Evolutionary conservation across 176 grass and related monocot species (phyloP), one percentile per base, ranked within the genome.

Genomic region (Raddia distichophylla): DNA sequence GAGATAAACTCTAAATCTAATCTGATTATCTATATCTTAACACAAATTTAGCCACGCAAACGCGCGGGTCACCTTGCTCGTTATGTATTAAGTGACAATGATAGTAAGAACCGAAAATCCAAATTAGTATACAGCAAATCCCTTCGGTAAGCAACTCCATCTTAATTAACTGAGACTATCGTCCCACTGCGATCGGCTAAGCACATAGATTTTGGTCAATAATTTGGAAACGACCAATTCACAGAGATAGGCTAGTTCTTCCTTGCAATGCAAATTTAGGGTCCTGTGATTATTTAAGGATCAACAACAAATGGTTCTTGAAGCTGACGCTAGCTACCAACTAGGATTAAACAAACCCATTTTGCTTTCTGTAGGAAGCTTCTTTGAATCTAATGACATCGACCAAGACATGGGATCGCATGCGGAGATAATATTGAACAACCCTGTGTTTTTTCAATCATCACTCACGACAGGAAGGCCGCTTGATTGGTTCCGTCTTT

Each of bases 311-410:
- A 67, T 90, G 65, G 78, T 73, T 78, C 68, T 54, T 48, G 77
- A 52, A 81, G 40, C 61, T 76, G 78, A 87, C 34, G 55, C 71
- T 16, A 20, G 37, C 37, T 40, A 5, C 63, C 63, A 14, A 45
- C 20, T 49, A 2, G 68, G 64, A 76, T 82, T 86, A 86, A 78
- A 68, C 53, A 83, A 85, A 74, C 46, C 52, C 22, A 8, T 56
- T 60, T 78, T 83, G 88, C 83, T 82, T 78, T 82, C 73, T 55
- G 53, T 44, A 74, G 59, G 78, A 86, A 67, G 78, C 76, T 86
- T 82, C 87, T 77, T 89, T 82, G 79, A 78, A 79, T 86, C 73
- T 72, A 34, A 71, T 66, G 57, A 54, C 79, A 73, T 51, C 44
- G 27, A 27, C 27, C 78, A 14, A 13, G 65, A 22, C 7, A n/a